A percentile compares a stretch with the other conserved stretches of the same genome.
Conservation (phyloP, 805 yeast species). For the Priceomyces castillae region DNA sequence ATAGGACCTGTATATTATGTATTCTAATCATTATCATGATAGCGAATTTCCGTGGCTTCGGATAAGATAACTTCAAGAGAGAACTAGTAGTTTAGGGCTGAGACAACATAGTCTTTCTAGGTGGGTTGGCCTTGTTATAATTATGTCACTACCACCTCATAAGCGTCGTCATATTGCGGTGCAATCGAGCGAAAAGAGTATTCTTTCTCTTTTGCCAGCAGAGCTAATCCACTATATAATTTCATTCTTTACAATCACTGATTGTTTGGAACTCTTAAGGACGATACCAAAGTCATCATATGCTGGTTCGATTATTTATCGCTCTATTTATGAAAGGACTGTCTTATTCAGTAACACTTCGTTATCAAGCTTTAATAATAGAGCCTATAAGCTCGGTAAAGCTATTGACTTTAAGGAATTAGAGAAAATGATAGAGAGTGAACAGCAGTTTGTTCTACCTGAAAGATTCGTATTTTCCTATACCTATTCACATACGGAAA, state of each 20-base stretch:
- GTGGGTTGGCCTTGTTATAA: background rate
- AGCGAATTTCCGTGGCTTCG: background rate
- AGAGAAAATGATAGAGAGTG: conserved; percentile 1
- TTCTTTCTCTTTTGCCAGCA: background rate
- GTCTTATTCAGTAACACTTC: conserved; percentile 3
- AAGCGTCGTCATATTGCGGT: conserved; percentile 2
- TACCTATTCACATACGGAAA: conserved; percentile 4
- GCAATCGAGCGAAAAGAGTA: background rate
- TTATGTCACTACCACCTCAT: background rate
- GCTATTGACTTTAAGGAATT: conserved; percentile 3
- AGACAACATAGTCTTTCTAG: no score
- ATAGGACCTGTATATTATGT: conserved; percentile 2
- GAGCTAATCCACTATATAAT: conserved; percentile 2
- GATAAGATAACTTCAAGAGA: no score
- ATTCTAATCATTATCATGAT: background rate
- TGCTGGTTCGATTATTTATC: conserved; percentile 1
- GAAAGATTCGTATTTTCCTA: conserved; percentile 4
- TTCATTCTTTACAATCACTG: conserved; percentile 4
- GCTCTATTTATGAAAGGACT: conserved; percentile 4
- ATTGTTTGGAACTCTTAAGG: conserved; percentile 4
- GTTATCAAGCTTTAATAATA: conserved; percentile 2
- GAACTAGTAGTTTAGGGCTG: no score
- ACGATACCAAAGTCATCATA: background rate
- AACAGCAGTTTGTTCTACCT: background rate
- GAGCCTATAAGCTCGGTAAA: background rate